phyloP scores from a whole-genome alignment of 768 basidiomycete species.

The Rhodotorula kratochvilovae region DNA sequence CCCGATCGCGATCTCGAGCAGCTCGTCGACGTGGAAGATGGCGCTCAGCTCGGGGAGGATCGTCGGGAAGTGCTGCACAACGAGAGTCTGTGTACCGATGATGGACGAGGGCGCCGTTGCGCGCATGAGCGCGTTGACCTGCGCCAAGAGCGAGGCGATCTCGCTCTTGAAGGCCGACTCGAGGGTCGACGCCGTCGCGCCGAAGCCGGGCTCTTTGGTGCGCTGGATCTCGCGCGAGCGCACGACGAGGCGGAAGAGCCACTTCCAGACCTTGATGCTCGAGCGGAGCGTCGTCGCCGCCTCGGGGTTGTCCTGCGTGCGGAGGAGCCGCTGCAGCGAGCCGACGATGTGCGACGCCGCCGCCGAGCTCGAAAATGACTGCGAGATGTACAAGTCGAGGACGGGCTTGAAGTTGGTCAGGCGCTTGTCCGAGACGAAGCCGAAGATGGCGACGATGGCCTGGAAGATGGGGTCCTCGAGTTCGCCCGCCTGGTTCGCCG shows the following conservation, averaged over 20 bases:
- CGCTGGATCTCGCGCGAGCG: constrained; percentile 60
- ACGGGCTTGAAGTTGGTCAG: constrained; percentile 94
- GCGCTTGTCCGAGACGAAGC: constrained; percentile 85
- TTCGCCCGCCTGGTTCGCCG: constrained; percentile 66
- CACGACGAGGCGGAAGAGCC: constrained; percentile 90
- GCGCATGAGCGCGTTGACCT: constrained; percentile 86
- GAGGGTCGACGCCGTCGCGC: constrained; percentile 77
- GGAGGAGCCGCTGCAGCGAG: constrained; percentile 77
- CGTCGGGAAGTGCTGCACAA: constrained; percentile 66
- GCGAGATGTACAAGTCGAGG: constrained; percentile 79
- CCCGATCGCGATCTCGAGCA: constrained; percentile 76
- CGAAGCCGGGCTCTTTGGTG: constrained; percentile 69
- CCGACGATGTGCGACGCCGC: constrained; percentile 79
- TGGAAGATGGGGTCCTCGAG: constrained; percentile 84
- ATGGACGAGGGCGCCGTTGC: constrained; percentile 71
- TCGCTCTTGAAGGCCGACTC: constrained; percentile 81
- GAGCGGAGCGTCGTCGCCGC: constrained; percentile 74
- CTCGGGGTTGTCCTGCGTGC: constrained; percentile 65
- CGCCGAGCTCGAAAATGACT: constrained; percentile 74
- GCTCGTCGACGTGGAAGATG: constrained; percentile 72
- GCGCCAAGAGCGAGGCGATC: constrained; percentile 65
- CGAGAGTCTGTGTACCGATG: constrained; percentile 72
- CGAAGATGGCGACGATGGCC: constrained; percentile 81
- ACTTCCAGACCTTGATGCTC: constrained; percentile 93
- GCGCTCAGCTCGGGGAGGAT: constrained; percentile 81